These are phyloP conservation scores for Trametes cubensis DNA, from an alignment of 768 basidiomycete species.

Conservation along the genomic window DNA sequence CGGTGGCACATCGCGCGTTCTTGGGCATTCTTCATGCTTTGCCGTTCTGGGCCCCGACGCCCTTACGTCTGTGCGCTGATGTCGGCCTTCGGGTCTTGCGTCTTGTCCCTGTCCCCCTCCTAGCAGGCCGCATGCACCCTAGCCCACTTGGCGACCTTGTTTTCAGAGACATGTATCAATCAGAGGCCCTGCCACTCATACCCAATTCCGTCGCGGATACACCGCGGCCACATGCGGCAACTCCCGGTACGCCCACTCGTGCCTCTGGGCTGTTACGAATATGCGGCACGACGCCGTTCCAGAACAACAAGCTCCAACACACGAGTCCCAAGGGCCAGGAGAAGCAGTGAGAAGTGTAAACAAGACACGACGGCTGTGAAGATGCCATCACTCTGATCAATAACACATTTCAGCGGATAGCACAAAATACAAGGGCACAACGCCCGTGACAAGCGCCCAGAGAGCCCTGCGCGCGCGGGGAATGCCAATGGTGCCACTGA, in stretches of 20 bases:
- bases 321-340: neutral
- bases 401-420: neutral
- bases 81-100: neutral
- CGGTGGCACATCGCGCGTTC: neutral
- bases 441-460: constrained; percentile 7
- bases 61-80: neutral
- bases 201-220: neutral
- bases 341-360: neutral
- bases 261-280: constrained; percentile 1
- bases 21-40: neutral
- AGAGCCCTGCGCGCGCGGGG: neutral
- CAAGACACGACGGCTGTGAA: constrained; percentile 3
- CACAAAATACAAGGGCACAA: constrained; percentile 7
- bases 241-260: constrained; percentile 1
- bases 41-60: neutral
- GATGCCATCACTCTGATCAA: constrained; percentile 10
- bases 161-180: constrained; percentile 13
- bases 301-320: constrained; percentile 11
- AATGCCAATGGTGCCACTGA: constrained; percentile 14
- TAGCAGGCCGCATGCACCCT: neutral
- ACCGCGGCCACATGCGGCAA: constrained; percentile 4
- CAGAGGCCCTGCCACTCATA: constrained; percentile 1
- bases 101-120: constrained; percentile 3
- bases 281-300: neutral
- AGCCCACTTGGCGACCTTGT: constrained; percentile 12